These are phyloP conservation scores for Alternaria arborescens DNA, from an alignment of 2,329 filamentous ascomycete genomes.

Conservation along the genomic window DNA sequence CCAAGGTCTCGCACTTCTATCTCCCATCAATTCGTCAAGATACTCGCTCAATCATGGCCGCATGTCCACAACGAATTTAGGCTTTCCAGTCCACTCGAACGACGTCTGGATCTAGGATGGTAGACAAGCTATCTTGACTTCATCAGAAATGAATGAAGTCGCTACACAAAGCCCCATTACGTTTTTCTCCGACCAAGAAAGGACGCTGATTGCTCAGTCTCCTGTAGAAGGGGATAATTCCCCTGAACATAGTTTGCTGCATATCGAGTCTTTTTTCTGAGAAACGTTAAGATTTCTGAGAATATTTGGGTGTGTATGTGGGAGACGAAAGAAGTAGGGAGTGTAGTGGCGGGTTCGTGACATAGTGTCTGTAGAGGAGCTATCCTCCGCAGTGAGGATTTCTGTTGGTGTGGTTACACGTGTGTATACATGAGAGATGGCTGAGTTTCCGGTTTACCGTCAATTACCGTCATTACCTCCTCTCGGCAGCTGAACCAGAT, in stretches of 20 bases:
- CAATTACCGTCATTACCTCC: background rate
- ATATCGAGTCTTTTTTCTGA: background rate
- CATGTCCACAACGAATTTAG: background rate
- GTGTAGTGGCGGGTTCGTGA: background rate
- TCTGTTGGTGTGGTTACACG: background rate
- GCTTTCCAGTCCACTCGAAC: background rate
- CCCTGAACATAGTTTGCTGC: background rate
- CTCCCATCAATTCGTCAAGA: background rate
- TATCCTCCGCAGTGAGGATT: background rate
- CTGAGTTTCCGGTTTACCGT: background rate
- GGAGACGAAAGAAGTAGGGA: background rate
- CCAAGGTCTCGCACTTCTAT: background rate
- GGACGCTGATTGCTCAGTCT: background rate
- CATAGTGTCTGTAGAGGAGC: background rate
- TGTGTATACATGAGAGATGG: background rate
- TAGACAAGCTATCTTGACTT: background rate
- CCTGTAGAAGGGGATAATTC: background rate
- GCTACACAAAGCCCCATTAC: background rate
- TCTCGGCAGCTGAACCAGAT: background rate
- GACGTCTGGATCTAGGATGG: background rate
- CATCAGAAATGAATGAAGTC: background rate
- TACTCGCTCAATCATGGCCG: background rate
- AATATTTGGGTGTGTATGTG: background rate
- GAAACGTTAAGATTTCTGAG: fast-evolving
- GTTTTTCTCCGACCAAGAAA: background rate